Evolutionary conservation across 2,329 filamentous ascomycete genomes (phyloP), one percentile per base, ranked within the genome.

Genomic region (Botrytis porri): DNA sequence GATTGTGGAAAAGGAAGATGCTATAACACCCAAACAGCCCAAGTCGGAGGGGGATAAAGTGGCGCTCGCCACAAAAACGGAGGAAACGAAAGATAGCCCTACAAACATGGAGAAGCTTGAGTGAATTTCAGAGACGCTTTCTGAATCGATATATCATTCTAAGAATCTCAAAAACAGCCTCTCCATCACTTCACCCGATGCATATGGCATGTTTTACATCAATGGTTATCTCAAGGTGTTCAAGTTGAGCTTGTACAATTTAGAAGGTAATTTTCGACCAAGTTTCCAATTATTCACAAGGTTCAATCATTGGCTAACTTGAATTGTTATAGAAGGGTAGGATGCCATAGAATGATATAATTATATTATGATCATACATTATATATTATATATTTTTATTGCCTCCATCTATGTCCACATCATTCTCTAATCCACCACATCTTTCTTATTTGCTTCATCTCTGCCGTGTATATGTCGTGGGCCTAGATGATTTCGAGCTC

Each of bases 1-100:
- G 7, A 43, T 80, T 29, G 77, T 81, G 12, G 78, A 81, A 45
- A 80, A 74, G 59, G 76, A 75, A 41, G 77, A 80, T 75, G 76
- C 62, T 18, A 37, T 54, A n/a, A 67, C 41, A 63, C 39, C 70
- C 14, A 60, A 48, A 57, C 20, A 57, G 35, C 3, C 14, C 48
- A n/a, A 41, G 29, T 32, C 48, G 16, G 35, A 7, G 41, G 65
- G 10, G 18, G 41, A 35, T 39, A 18, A 25, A 18, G 29, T 41
- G n/a, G 60, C 9, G 20, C 29, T 63, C 60, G 59, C 29, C 54
- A 37, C 32, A 16, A 18, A 9, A 25, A 22, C 29, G 43, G 43
- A 59, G n/a, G 48, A 63, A 59, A 57, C 48, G 48, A 32, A 57
- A 57, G 25, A 69, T 22, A 41, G 16, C 18, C 12, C 48, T 9